A percentile compares a stretch with the other conserved stretches of the same genome.
Evolutionary conservation across 1,284 basidiomycete genomes (phyloP).

Genomic region (Moesziomyces sp.): DNA sequence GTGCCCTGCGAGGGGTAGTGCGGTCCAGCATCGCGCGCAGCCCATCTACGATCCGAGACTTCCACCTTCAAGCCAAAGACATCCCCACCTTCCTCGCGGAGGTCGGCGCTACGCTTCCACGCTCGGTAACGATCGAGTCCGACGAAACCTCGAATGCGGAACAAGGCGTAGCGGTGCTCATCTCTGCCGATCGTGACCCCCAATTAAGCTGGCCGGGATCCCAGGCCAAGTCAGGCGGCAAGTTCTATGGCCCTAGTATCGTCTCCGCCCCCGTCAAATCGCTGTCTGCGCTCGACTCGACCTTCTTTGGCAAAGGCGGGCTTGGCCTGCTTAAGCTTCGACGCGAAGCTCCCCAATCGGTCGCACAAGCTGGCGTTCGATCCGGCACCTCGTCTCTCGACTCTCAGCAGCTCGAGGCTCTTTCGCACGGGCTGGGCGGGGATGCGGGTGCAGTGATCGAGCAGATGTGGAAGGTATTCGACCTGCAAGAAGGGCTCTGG

Average conservation of each 20-base stretch:
- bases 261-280: constrained; percentile 19
- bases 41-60: constrained; percentile 14
- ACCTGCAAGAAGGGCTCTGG: constrained; percentile 50
- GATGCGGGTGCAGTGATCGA: constrained; percentile 12
- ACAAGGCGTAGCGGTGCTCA: constrained; percentile 40
- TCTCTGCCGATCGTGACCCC: constrained; percentile 43
- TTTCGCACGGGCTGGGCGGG: constrained; percentile 21
- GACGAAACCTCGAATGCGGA: background rate
- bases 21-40: background rate
- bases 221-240: background rate
- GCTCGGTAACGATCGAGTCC: constrained; percentile 8
- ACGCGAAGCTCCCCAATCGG: background rate
- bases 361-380: constrained; percentile 10
- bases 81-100: constrained; percentile 28
- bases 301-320: constrained; percentile 43
- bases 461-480: constrained; percentile 43
- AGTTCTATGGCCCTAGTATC: constrained; percentile 42
- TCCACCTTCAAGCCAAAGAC: constrained; percentile 38
- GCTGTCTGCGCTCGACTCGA: constrained; percentile 18
- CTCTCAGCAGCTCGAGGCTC: background rate
- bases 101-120: constrained; percentile 10
- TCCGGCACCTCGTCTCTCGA: constrained; percentile 8
- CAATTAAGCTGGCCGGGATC: constrained; percentile 22
- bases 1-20: background rate
- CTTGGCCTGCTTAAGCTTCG: constrained; percentile 44